Conservation (phyloP, 192 early-diverging fungal species). For the Backusella mclennaniae region DNA sequence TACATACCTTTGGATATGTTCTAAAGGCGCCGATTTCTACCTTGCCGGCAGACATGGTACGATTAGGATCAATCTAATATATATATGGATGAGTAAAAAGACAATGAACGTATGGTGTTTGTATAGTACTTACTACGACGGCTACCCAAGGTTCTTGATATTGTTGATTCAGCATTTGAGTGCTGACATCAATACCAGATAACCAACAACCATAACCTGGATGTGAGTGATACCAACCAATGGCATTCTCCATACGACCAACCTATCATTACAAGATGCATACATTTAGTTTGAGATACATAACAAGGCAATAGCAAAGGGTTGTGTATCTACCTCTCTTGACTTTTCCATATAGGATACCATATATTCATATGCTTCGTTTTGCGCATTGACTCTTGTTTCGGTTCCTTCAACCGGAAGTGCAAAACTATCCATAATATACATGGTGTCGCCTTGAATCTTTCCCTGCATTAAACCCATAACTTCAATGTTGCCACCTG, state of each 20-base stretch:
- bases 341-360: constrained; percentile 84
- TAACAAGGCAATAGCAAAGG: not conserved
- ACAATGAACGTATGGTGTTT: not conserved
- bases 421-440: constrained; percentile 96
- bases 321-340: constrained; percentile 57
- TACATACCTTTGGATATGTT: constrained; percentile 81
- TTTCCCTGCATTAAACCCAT: constrained; percentile 99
- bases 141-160: constrained; percentile 95
- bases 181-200: constrained; percentile 96
- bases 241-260: constrained; percentile 86
- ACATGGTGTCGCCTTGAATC: constrained; percentile 80
- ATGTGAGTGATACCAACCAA: constrained; percentile 99
- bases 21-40: constrained; percentile 98
- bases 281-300: not conserved
- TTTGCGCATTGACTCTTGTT: constrained; percentile 91
- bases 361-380: constrained; percentile 98
- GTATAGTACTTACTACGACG: constrained; percentile 71
- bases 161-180: constrained; percentile 94
- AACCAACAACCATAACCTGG: constrained; percentile 99
- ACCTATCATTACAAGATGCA: constrained; percentile 43
- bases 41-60: constrained; percentile 94
- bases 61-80: constrained; percentile 90
- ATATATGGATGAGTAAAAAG: not conserved
- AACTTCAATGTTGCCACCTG: constrained; percentile 93
- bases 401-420: constrained; percentile 98